Conservation (phyloP, 306 rosid species). For the Senna siamea region DNA sequence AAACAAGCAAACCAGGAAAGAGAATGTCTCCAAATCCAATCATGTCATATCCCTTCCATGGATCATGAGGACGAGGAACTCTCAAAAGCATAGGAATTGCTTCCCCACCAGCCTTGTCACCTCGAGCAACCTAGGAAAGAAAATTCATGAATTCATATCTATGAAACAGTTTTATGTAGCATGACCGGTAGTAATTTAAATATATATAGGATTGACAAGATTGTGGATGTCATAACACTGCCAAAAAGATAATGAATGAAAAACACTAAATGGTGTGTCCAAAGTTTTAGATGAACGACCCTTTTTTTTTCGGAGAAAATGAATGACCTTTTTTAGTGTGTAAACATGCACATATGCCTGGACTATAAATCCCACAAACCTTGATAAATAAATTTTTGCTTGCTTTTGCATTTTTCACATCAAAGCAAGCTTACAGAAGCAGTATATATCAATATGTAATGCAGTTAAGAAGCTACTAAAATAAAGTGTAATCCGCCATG, state of each 20-base stretch:
- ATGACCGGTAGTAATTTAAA: not conserved
- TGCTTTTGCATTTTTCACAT: not conserved
- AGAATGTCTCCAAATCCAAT: constrained; percentile 96
- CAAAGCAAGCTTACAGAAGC: not conserved
- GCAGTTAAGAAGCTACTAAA: not conserved
- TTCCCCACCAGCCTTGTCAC: constrained; percentile 88
- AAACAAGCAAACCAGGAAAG: constrained; percentile 95
- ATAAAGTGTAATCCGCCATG: not conserved
- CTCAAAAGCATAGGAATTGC: constrained; percentile 95
- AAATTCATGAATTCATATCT: constrained; percentile 11
- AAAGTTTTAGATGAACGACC: not conserved
- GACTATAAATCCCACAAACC: not conserved
- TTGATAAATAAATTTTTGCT: not conserved
- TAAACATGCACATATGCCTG: not conserved
- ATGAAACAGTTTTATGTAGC: constrained; percentile 1
- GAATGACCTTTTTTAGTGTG: not conserved
- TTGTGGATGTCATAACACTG: not conserved
- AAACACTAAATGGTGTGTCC: constrained; percentile 5
- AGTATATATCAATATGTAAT: not conserved
- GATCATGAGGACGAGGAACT: constrained; percentile 77
- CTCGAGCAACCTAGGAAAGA: constrained; percentile 77
- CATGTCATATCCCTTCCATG: constrained; percentile 96
- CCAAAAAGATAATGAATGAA: not conserved
- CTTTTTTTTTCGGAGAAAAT: too few species aligned
- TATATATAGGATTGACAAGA: constrained; percentile 1